phyloP scores from a whole-genome alignment of 2,329 filamentous ascomycete species.

The Domatiomyces catenatus region DNA sequence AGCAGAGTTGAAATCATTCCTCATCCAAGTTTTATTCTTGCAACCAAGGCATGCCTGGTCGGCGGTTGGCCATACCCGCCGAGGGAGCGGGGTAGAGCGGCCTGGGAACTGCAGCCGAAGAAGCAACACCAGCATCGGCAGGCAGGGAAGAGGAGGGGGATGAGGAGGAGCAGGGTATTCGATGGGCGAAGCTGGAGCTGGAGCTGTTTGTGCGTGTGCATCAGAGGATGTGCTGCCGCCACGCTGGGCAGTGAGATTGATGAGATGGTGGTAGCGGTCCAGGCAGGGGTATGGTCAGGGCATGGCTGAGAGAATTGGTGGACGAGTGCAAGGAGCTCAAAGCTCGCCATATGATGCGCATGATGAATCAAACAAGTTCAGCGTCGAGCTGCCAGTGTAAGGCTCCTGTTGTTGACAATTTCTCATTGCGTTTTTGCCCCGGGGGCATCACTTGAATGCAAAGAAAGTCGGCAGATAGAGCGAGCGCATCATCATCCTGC shows the following conservation, averaged over 20 bases:
- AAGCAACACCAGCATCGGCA: not conserved
- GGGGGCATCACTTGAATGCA: too few species aligned
- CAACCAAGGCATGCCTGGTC: too few species aligned
- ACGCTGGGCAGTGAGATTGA: not conserved
- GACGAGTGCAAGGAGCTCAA: not conserved
- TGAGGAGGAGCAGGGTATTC: not conserved
- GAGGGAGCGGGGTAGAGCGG: too few species aligned
- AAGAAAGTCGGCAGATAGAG: too few species aligned
- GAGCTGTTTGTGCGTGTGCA: not conserved
- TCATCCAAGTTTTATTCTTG: too few species aligned
- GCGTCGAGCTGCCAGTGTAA: not conserved
- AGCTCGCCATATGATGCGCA: not conserved
- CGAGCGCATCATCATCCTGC: not conserved
- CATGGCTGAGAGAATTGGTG: not conserved
- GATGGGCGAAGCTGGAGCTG: not conserved
- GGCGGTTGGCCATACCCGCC: too few species aligned
- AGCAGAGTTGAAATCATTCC: too few species aligned
- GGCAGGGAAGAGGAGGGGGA: not conserved
- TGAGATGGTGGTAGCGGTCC: not conserved
- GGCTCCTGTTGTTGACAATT: not conserved
- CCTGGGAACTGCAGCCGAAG: not conserved
- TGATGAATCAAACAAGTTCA: not conserved
- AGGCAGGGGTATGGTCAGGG: not conserved
- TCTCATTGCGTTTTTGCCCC: not conserved
- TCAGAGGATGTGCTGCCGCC: not conserved